Conservation (phyloP, 768 basidiomycete species). For the Rhodosporidiobolus odoratus region DNA sequence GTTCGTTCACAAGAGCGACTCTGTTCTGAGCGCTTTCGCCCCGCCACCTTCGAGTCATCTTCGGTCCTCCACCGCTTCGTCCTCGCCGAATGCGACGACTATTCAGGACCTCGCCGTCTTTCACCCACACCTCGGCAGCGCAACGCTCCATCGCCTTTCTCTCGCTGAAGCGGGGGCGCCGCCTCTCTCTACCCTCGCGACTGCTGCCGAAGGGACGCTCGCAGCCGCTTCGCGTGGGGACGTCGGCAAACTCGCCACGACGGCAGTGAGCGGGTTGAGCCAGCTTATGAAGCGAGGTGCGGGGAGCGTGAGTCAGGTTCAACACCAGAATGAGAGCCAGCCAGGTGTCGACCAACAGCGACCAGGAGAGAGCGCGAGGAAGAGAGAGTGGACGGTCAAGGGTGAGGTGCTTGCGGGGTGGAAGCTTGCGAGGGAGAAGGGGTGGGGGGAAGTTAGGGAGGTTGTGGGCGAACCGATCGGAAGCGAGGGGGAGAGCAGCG, state of each 20-base stretch:
- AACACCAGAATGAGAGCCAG: not conserved
- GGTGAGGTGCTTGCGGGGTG: constrained; percentile 16
- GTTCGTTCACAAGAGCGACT: constrained; percentile 23
- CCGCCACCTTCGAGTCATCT: not conserved
- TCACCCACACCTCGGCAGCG: not conserved
- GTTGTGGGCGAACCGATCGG: not conserved
- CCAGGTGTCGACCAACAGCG: too few relatives aligned
- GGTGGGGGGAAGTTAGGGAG: constrained; percentile 15
- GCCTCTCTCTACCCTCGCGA: not conserved
- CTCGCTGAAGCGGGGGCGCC: not conserved
- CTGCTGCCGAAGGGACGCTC: not conserved
- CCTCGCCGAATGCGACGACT: not conserved
- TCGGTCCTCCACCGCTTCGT: not conserved
- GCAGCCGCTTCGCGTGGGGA: constrained; percentile 18
- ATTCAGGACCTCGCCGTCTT: constrained; percentile 30
- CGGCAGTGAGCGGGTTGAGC: constrained; percentile 29
- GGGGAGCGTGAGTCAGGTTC: not conserved
- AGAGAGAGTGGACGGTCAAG: constrained; percentile 9
- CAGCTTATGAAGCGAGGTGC: constrained; percentile 29
- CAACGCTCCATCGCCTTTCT: constrained; percentile 23
- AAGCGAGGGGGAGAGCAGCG: not conserved
- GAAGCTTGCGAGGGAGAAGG: constrained; percentile 13
- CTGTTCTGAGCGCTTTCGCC: constrained; percentile 3
- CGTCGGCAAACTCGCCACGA: constrained; percentile 29
- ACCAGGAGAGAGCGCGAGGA: not conserved